phyloP scores from a whole-genome alignment of 768 basidiomycete species.

The Leccinum longicurvipes region DNA sequence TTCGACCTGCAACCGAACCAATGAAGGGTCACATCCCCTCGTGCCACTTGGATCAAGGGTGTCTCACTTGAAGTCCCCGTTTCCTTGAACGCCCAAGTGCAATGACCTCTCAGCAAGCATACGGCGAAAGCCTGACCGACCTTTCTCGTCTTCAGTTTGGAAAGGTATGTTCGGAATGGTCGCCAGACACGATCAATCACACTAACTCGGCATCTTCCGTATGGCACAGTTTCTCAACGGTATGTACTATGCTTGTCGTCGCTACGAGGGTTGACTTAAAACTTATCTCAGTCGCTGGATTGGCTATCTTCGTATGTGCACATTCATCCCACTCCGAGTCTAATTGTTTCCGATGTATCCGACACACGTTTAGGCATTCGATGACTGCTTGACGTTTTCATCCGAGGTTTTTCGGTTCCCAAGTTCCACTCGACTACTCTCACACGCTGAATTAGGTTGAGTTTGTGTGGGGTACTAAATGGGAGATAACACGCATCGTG shows the following conservation, averaged over 20 bases:
- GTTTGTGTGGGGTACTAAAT: slow-evolving; percentile 24
- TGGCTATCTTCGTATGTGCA: slow-evolving; percentile 15
- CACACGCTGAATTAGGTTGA: slow-evolving; percentile 13
- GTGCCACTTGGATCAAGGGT: too few relatives aligned
- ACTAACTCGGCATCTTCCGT: not conserved
- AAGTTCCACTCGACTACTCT: not conserved
- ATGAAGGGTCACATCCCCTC: not conserved
- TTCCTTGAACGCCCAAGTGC: not conserved
- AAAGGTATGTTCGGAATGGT: slow-evolving; percentile 14
- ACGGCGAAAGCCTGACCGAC: slow-evolving; percentile 4
- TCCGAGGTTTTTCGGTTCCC: slow-evolving; percentile 14
- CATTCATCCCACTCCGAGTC: not conserved
- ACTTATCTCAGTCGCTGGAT: slow-evolving; percentile 14
- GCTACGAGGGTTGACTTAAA: not conserved
- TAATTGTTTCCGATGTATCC: not conserved
- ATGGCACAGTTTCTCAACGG: slow-evolving; percentile 18
- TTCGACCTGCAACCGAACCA: not conserved
- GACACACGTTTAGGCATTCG: slow-evolving; percentile 11
- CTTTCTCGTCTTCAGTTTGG: slow-evolving; percentile 18
- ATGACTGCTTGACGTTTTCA: slow-evolving; percentile 24
- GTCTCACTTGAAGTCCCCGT: too few relatives aligned
- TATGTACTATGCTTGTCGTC: not conserved
- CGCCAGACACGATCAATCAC: not conserved
- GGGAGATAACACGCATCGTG: slow-evolving; percentile 21
- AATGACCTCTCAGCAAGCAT: slow-evolving; percentile 7